Evolutionary conservation across 2,329 filamentous ascomycete genomes (phyloP).

Genomic region (Setomelanomma holmii): DNA sequence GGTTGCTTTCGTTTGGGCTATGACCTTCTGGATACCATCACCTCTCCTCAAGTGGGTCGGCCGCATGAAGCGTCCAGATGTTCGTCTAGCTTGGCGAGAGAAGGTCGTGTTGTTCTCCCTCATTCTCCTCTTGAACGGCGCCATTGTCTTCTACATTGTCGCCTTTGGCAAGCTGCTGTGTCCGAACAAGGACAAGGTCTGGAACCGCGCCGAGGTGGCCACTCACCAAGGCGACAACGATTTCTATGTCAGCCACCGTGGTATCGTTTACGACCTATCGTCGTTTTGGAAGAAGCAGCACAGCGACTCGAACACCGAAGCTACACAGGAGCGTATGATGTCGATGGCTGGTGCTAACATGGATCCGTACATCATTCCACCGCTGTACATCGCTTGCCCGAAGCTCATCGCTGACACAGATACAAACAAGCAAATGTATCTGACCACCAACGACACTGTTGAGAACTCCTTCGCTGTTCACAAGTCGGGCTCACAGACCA

Average conservation of each 20-base stretch:
- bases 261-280: constrained; percentile 88
- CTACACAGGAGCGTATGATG: constrained; percentile 70
- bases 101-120: constrained; percentile 84
- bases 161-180: constrained; percentile 84
- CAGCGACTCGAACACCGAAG: constrained; percentile 73
- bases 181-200: constrained; percentile 90
- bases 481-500: constrained; percentile 68
- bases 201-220: constrained; percentile 73
- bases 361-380: constrained; percentile 84
- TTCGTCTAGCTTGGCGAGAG: constrained; percentile 96
- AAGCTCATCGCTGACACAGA: constrained; percentile 65
- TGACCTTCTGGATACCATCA: constrained; percentile 96
- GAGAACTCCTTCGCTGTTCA: constrained; percentile 67
- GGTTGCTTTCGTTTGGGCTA: constrained; percentile 81
- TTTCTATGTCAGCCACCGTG: constrained; percentile 86
- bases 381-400: constrained; percentile 75
- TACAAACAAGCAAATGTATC: constrained; percentile 57
- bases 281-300: constrained; percentile 88
- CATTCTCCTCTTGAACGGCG: constrained; percentile 80
- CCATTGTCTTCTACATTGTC: constrained; percentile 91
- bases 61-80: constrained; percentile 96
- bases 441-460: constrained; percentile 71
- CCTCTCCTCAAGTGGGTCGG: constrained; percentile 80
- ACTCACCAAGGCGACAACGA: constrained; percentile 75
- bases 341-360: constrained; percentile 80